These are phyloP conservation scores for Pilaira anomala DNA, from an alignment of 192 early-diverging fungal genomes.

Conservation along the genomic window DNA sequence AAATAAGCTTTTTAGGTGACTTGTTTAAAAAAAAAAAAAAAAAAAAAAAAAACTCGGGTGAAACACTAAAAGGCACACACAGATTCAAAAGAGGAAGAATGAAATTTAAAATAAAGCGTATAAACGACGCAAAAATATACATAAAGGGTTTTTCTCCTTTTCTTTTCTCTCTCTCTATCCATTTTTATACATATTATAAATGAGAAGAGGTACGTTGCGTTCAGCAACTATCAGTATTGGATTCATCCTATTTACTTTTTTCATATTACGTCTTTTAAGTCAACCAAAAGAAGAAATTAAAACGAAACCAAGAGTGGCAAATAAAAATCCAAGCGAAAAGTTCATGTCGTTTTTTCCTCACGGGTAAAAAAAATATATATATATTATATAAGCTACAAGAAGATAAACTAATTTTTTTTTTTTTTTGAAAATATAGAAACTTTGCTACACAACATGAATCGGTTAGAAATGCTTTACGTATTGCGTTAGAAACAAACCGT, in stretches of 20 bases:
- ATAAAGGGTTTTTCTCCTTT: too few relatives aligned
- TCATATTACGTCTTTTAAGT: not conserved
- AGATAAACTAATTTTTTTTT: not conserved
- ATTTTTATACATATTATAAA: too few relatives aligned
- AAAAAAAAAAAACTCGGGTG: too few relatives aligned
- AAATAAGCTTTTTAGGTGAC: too few relatives aligned
- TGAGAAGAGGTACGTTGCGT: not conserved
- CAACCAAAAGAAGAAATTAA: not conserved
- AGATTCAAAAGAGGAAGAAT: not conserved
- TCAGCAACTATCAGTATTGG: not conserved
- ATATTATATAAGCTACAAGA: not conserved
- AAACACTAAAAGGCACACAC: too few relatives aligned
- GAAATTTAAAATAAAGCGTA: not conserved
- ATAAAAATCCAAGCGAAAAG: constrained; percentile 9
- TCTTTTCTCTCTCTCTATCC: too few relatives aligned
- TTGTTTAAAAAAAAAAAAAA: too few relatives aligned
- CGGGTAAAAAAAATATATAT: constrained; percentile 2
- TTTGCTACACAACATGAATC: constrained; percentile 27
- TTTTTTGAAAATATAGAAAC: constrained; percentile 15
- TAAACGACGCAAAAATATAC: too few relatives aligned
- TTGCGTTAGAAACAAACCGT: constrained; percentile 22
- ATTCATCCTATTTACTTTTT: not conserved
- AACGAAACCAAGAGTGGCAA: not conserved
- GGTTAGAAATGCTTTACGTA: constrained; percentile 26
- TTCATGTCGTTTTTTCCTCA: constrained; percentile 28